These are phyloP conservation scores for Ascoidea asiatica DNA, from an alignment of 805 yeast species.

Conservation along the genomic window DNA sequence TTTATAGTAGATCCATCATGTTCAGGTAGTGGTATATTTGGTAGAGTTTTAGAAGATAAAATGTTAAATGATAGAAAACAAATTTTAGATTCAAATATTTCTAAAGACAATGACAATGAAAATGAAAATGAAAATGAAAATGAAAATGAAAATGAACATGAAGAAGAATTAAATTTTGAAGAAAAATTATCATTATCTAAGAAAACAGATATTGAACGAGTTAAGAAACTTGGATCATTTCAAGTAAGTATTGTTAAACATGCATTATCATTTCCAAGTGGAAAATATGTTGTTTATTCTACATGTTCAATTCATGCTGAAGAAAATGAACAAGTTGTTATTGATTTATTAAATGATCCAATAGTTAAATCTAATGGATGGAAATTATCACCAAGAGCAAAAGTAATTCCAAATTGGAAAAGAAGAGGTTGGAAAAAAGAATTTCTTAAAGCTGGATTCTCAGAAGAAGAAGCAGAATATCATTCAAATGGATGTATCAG, in stretches of 20 bases:
- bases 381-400: constrained; percentile 45
- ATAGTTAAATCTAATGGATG: constrained; percentile 61
- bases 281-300: constrained; percentile 72
- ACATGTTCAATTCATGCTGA: constrained; percentile 92
- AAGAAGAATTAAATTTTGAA: constrained; percentile 24
- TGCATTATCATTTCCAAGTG: constrained; percentile 72
- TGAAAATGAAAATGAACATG: constrained; percentile 18
- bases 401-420: constrained; percentile 77
- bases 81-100: constrained; percentile 4
- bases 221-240: constrained; percentile 67
- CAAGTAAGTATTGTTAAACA: constrained; percentile 83
- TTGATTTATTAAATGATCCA: constrained; percentile 55
- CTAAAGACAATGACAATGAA: constrained; percentile 9
- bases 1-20: constrained; percentile 93
- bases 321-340: constrained; percentile 89
- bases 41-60: constrained; percentile 53
- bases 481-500: constrained; percentile 83
- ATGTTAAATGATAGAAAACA: constrained; percentile 12
- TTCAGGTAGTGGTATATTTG: constrained; percentile 95
- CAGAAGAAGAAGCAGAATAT: constrained; percentile 28
- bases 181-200: constrained; percentile 17
- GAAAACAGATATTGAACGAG: constrained; percentile 31
- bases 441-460: constrained; percentile 36
- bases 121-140: constrained; percentile 10
- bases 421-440: constrained; percentile 71